Percentiles rank a stretch among this genome's conserved stretches.
phyloP scores from a whole-genome alignment of 2,329 filamentous ascomycete species.

The Talaromyces sp. region DNA sequence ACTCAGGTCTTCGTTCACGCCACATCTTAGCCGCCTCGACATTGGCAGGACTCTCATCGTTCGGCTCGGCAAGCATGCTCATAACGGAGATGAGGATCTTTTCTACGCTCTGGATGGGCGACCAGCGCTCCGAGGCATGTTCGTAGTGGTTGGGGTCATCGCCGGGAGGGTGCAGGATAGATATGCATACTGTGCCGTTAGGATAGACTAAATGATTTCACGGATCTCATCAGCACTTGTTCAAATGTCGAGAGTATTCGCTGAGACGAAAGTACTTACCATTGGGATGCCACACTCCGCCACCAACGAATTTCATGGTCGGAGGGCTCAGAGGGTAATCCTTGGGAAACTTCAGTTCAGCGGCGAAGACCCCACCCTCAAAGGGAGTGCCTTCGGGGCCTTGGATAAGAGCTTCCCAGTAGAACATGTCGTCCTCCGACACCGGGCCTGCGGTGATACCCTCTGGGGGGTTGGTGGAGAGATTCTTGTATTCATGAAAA shows the following conservation, averaged over 20 bases:
- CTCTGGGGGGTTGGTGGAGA: slow-evolving; percentile 94
- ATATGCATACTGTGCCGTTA: slow-evolving; percentile 92
- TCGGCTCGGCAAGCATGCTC: slow-evolving; percentile 97
- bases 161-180: slow-evolving; percentile 93
- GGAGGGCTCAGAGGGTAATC: slow-evolving; percentile 97
- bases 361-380: slow-evolving; percentile 92
- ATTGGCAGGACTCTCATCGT: slow-evolving; percentile 95
- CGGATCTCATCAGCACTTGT: neutral
- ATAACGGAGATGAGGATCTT: slow-evolving; percentile 97
- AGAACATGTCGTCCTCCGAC: slow-evolving; percentile 89
- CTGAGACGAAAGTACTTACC: slow-evolving; percentile 53
- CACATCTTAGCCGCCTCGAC: slow-evolving; percentile 97
- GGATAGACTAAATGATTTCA: slow-evolving; percentile 69
- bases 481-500: slow-evolving; percentile 92
- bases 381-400: slow-evolving; percentile 95
- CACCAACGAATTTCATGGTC: slow-evolving; percentile 91
- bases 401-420: slow-evolving; percentile 96
- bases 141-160: slow-evolving; percentile 99
- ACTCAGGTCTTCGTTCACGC: slow-evolving; percentile 80
- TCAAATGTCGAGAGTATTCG: neutral
- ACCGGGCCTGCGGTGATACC: slow-evolving; percentile 95
- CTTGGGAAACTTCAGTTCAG: slow-evolving; percentile 90
- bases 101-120: slow-evolving; percentile 93
- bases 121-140: slow-evolving; percentile 93
- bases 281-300: slow-evolving; percentile 91